Percentiles rank a stretch among this genome's conserved stretches.
These are phyloP conservation scores for Fomitiporia mediterranea DNA, from an alignment of 1,284 basidiomycete species.

Conservation along the genomic window DNA sequence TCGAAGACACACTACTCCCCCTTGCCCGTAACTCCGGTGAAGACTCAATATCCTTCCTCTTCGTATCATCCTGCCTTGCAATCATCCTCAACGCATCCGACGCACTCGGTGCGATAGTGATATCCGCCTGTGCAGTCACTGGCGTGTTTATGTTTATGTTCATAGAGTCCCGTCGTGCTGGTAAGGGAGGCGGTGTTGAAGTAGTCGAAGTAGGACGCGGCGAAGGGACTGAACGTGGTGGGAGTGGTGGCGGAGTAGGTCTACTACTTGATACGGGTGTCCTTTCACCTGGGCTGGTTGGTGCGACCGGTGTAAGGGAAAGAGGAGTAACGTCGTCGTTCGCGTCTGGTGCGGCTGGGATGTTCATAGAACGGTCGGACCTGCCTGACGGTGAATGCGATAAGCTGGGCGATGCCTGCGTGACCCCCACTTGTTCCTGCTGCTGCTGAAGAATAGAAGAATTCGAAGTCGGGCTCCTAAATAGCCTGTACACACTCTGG, in stretches of 20 bases:
- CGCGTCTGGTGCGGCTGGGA: slow-evolving; percentile 18
- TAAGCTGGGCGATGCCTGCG: slow-evolving; percentile 25
- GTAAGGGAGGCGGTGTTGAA: slow-evolving; percentile 5
- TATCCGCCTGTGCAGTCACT: neutral
- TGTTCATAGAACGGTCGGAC: neutral
- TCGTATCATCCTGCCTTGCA: slow-evolving; percentile 41
- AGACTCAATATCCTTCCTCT: slow-evolving; percentile 27
- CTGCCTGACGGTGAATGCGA: slow-evolving; percentile 25
- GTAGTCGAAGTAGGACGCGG: slow-evolving; percentile 9
- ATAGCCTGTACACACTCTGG: slow-evolving; percentile 63
- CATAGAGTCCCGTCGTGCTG: neutral
- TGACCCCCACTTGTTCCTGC: slow-evolving; percentile 25
- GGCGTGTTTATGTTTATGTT: neutral
- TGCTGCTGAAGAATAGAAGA: slow-evolving; percentile 23
- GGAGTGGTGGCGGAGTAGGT: slow-evolving; percentile 51
- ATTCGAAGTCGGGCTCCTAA: slow-evolving; percentile 47
- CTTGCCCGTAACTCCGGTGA: slow-evolving; percentile 9
- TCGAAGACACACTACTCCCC: too few relatives aligned
- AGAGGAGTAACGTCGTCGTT: slow-evolving; percentile 20
- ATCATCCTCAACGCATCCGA: slow-evolving; percentile 53
- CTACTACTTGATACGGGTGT: slow-evolving; percentile 24
- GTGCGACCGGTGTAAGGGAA: slow-evolving; percentile 11
- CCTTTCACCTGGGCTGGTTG: slow-evolving; percentile 11
- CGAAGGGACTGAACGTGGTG: slow-evolving; percentile 38
- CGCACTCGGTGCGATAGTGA: slow-evolving; percentile 34